Percentiles rank a stretch among this genome's conserved stretches.
Evolutionary conservation across 805 yeast genomes (phyloP).

Genomic region (Lipomyces lipofer): DNA sequence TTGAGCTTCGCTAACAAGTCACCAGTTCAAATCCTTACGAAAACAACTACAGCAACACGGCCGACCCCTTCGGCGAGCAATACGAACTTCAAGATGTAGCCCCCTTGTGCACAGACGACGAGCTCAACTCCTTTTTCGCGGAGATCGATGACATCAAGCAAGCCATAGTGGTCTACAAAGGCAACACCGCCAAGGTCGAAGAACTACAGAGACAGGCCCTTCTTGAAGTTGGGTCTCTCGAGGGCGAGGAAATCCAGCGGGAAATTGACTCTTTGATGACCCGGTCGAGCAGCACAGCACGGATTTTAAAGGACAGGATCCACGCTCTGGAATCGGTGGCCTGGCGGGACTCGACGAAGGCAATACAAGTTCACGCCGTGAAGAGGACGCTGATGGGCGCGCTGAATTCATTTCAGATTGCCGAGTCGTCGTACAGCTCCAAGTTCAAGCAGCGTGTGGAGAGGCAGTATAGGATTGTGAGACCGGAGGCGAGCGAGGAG

Average conservation of each 20-base stretch:
- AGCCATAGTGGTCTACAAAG: background rate
- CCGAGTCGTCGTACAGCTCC: conserved; percentile 2
- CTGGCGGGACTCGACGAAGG: conserved; percentile 9
- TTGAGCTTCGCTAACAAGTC: no score
- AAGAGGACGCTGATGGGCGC: background rate
- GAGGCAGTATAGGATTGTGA: conserved; percentile 16
- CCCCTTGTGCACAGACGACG: background rate
- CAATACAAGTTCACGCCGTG: conserved; percentile 4
- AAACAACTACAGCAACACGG: background rate
- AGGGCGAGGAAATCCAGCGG: background rate
- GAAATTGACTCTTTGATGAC: conserved; percentile 10
- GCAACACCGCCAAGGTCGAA: conserved; percentile 3
- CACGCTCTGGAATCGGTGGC: conserved; percentile 4
- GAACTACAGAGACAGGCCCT: conserved; percentile 9
- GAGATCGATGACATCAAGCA: conserved; percentile 12
- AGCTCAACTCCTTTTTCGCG: background rate
- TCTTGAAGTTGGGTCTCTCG: background rate
- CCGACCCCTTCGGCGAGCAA: background rate
- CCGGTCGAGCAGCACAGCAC: background rate
- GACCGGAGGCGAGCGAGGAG: conserved; percentile 17
- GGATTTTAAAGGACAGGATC: conserved; percentile 4
- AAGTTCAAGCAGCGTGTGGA: background rate
- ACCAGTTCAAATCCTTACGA: background rate
- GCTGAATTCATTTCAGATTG: background rate
- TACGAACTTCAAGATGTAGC: no score